Base-by-base conservation (phyloP, 179 eudicot genomes). In the Drosera spatulata region DNA sequence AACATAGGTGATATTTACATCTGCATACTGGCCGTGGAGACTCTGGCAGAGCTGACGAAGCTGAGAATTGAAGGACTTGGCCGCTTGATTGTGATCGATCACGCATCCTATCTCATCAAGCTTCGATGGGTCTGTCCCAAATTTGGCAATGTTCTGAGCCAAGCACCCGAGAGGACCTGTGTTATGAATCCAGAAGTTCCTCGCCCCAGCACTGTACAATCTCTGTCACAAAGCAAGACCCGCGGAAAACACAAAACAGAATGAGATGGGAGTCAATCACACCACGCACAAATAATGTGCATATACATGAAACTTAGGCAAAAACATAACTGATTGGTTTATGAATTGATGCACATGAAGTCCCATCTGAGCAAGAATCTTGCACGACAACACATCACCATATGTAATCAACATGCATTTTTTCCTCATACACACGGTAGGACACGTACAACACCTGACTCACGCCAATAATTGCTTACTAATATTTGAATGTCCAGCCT, bases 111-210 rank as follows among this genome's bases (percentile, higher is more conserved):
- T 58, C 10, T 66, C 79, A 12, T 91, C 96, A 22, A 91, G 80
- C 75, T 79, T 85, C 3, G 91, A 76, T 51, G 76, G 73, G 57
- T 80, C 87, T 10, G 75, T 73, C 56, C 95, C 96, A 13, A 91
- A 91, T 58, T 71, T 82, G 7, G 86, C 95, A 55, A 91, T 56
- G 46, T 85, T 88, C 60, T 85, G 95, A 50, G 95, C 66, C 72
- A 91, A 73, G 84, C 98, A 91, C 37, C 98, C 96, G 2, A 91
- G 75, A n/a, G 98, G 98, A 57, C 95, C 96, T 2, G 96, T 91
- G 68, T 85, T 91, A 73, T 88, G 98, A 67, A 91, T 69, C 98
- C 98, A 91, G 56, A 85, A 82, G 52, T 83, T 80, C 72, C 88
- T 83, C 49, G 95, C 98, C 54, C 96, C 96, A 60, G 66, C 65